phyloP scores from a whole-genome alignment of 1,284 basidiomycete genomes.

The Cryptococcus hybrid region DNA sequence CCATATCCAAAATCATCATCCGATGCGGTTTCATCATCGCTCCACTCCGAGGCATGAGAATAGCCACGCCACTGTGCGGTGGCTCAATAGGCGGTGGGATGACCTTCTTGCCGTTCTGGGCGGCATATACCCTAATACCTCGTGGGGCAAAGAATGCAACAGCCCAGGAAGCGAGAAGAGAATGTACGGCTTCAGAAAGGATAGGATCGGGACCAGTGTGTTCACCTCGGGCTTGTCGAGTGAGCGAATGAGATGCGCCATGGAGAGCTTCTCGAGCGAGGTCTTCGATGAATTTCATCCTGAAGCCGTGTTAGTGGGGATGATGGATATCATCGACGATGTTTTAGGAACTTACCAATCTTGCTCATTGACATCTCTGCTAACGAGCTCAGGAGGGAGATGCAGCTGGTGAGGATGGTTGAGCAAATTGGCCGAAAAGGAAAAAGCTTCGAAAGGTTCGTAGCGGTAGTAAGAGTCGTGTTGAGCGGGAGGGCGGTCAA shows the following conservation, averaged over 20 bases:
- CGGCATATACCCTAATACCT: conserved; percentile 36
- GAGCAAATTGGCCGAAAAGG: conserved; percentile 23
- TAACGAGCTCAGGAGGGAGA: conserved; percentile 30
- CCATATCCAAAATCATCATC: conserved; percentile 11
- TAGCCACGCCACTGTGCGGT: conserved; percentile 17
- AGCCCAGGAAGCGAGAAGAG: conserved; percentile 30
- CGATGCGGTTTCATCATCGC: conserved; percentile 14
- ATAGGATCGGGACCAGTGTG: conserved; percentile 24
- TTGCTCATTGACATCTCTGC: conserved; percentile 32
- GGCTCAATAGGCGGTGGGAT: conserved; percentile 31
- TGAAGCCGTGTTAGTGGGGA: conserved; percentile 6
- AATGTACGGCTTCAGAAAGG: conserved; percentile 31
- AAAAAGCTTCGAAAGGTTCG: conserved; percentile 36
- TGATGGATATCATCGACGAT: neutral
- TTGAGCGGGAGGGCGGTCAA: conserved; percentile 34
- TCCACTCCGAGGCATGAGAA: conserved; percentile 29
- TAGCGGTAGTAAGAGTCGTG: conserved; percentile 34
- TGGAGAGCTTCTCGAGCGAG: conserved; percentile 28
- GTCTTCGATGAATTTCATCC: conserved; percentile 35
- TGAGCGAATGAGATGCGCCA: conserved; percentile 15
- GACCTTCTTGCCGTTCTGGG: conserved; percentile 24
- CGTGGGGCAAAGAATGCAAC: conserved; percentile 38
- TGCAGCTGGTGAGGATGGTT: conserved; percentile 36
- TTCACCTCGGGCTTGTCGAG: neutral
- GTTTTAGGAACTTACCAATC: conserved; percentile 33